Conservation (phyloP, 148 eudicot genomes). For the Chenopodium album region DNA sequence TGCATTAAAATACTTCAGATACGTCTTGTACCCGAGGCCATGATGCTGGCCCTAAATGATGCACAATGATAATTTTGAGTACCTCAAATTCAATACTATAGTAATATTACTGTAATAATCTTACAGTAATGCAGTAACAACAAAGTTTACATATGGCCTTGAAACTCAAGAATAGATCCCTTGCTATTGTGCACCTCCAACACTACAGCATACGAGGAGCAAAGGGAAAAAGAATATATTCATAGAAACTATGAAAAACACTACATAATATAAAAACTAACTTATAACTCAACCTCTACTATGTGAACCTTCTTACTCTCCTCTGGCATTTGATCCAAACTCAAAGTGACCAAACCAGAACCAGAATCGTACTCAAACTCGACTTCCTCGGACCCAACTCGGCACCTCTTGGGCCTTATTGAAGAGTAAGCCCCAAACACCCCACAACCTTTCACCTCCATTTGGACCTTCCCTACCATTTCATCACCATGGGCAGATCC, state of each 20-base stretch:
- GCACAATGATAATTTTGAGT: no score
- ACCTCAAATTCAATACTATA: not conserved
- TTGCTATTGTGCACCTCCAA: constrained; percentile 5
- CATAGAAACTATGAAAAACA: not conserved
- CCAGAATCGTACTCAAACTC: constrained; percentile 50
- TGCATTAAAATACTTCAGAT: no score
- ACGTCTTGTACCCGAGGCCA: no score
- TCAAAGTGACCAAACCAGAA: constrained; percentile 59
- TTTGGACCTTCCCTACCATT: constrained; percentile 38
- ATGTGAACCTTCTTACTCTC: constrained; percentile 54
- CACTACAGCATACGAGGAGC: not conserved
- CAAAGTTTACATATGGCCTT: constrained; percentile 11
- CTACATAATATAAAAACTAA: not conserved
- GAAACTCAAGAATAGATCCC: not conserved
- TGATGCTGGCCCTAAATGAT: no score
- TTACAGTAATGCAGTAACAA: not conserved
- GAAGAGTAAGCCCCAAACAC: constrained; percentile 76
- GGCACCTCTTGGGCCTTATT: constrained; percentile 64
- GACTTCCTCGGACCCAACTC: constrained; percentile 43
- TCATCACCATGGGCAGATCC: constrained; percentile 33
- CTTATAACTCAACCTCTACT: constrained; percentile 61
- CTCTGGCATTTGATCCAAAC: constrained; percentile 58
- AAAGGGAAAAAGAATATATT: constrained; percentile 8
- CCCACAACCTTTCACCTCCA: constrained; percentile 88
- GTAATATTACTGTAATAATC: not conserved